These are phyloP conservation scores for Ogataea zsoltii DNA, from an alignment of 805 yeast species.

Conservation along the genomic window DNA sequence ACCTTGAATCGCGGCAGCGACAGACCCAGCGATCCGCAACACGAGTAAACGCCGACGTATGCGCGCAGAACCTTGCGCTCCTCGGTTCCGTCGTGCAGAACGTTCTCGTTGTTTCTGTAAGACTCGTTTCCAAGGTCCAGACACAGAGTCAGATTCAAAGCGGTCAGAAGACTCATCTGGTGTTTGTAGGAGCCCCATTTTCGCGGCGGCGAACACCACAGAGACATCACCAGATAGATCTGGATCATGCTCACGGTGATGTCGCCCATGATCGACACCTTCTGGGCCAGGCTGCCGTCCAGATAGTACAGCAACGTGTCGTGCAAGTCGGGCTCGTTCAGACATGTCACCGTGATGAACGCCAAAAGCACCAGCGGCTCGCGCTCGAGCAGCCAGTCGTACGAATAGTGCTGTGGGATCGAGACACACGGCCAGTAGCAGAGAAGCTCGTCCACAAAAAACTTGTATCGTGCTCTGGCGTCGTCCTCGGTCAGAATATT, in stretches of 20 bases:
- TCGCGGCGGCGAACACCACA: slow-evolving; percentile 56
- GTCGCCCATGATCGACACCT: slow-evolving; percentile 45
- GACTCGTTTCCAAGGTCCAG: slow-evolving; percentile 47
- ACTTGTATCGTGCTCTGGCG: slow-evolving; percentile 35
- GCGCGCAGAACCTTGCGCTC: slow-evolving; percentile 42
- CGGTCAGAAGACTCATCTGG: slow-evolving; percentile 49
- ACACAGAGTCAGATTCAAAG: slow-evolving; percentile 46
- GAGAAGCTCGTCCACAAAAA: slow-evolving; percentile 40
- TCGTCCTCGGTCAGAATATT: slow-evolving; percentile 37
- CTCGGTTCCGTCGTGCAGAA: slow-evolving; percentile 30
- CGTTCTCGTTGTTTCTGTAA: slow-evolving; percentile 27
- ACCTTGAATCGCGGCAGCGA: slow-evolving; percentile 52
- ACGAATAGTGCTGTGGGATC: slow-evolving; percentile 39
- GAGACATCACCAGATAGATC: slow-evolving; percentile 44
- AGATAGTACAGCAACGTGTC: slow-evolving; percentile 44
- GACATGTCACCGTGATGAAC: slow-evolving; percentile 47
- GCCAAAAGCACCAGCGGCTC: slow-evolving; percentile 46
- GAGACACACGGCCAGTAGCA: slow-evolving; percentile 51
- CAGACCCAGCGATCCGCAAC: slow-evolving; percentile 52
- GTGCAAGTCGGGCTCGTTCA: slow-evolving; percentile 46
- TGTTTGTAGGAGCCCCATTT: slow-evolving; percentile 54
- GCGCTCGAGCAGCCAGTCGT: slow-evolving; percentile 41
- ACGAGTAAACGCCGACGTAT: slow-evolving; percentile 48
- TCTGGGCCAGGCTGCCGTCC: slow-evolving; percentile 45
- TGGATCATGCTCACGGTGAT: slow-evolving; percentile 44